phyloP scores from a whole-genome alignment of 73 alveolate genomes.

The Breviolum minutum region DNA sequence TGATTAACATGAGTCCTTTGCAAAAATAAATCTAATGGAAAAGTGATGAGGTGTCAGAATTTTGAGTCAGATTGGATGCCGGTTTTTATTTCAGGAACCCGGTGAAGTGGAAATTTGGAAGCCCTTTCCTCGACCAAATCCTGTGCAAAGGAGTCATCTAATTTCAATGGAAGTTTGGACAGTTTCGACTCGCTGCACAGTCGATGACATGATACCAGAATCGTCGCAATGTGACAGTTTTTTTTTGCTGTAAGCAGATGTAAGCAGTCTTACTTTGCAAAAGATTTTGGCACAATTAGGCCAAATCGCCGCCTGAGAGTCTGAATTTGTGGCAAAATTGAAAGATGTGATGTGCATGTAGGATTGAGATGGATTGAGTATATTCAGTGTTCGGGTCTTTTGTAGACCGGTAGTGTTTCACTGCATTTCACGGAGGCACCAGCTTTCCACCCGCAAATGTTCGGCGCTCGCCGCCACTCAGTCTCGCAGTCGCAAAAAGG shows the following conservation, averaged over 20 bases:
- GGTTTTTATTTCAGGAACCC: not conserved
- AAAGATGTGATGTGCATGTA: not conserved
- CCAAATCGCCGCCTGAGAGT: not conserved
- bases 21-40: too few species aligned
- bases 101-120: not conserved
- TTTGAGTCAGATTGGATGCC: too few species aligned
- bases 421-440: constrained; percentile 3
- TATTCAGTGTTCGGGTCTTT: not conserved
- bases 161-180: too few species aligned
- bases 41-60: too few species aligned
- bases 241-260: too few species aligned
- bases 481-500: too few species aligned
- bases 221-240: not conserved
- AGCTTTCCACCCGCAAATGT: constrained; percentile 11
- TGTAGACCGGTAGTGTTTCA: not conserved
- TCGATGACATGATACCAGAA: too few species aligned
- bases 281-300: not conserved
- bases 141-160: too few species aligned
- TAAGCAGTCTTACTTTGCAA: not conserved
- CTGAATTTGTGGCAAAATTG: not conserved
- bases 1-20: too few species aligned
- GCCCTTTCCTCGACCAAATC: not conserved
- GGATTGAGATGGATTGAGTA: too few species aligned
- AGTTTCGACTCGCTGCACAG: too few species aligned
- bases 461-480: not conserved